Conservation (phyloP, 768 basidiomycete species). For the Tricholoma sp. region DNA sequence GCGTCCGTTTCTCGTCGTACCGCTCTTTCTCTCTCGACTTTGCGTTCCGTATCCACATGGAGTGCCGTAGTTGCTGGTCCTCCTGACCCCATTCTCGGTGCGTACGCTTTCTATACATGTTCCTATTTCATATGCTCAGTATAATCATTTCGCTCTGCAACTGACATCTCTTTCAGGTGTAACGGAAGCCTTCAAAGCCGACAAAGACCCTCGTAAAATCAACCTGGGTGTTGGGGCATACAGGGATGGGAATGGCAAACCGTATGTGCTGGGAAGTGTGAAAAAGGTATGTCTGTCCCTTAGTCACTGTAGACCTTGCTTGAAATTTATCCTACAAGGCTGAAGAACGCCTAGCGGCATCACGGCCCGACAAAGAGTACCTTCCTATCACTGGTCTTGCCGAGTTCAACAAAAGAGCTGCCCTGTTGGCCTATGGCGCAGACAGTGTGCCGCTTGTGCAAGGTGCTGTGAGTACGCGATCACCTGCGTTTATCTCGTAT, state of each 20-base stretch:
- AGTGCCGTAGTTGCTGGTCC: conserved; percentile 80
- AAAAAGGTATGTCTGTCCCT: conserved; percentile 54
- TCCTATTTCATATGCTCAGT: no score
- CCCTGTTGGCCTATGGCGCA: conserved; percentile 86
- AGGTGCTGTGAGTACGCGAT: conserved; percentile 55
- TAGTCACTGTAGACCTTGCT: neutral
- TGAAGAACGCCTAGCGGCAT: conserved; percentile 62
- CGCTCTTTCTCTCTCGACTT: conserved; percentile 30
- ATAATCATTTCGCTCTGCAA: neutral
- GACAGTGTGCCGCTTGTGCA: conserved; percentile 69
- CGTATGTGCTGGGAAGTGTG: conserved; percentile 87
- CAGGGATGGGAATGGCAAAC: conserved; percentile 91
- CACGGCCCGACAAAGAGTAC: conserved; percentile 89
- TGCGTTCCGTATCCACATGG: conserved; percentile 68
- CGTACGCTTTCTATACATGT: conserved; percentile 15
- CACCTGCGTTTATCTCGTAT: conserved; percentile 2
- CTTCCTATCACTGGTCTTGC: conserved; percentile 90
- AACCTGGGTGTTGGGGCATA: conserved; percentile 98
- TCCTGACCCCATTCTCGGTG: conserved; percentile 91
- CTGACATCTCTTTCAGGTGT: conserved; percentile 47
- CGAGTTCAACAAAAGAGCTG: conserved; percentile 81
- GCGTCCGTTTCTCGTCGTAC: conserved; percentile 49
- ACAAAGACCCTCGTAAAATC: conserved; percentile 88
- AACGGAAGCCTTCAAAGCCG: conserved; percentile 95
- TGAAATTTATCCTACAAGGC: conserved; percentile 47